phyloP scores from a whole-genome alignment of 2,329 filamentous ascomycete genomes.

The Penicillium palitans region DNA sequence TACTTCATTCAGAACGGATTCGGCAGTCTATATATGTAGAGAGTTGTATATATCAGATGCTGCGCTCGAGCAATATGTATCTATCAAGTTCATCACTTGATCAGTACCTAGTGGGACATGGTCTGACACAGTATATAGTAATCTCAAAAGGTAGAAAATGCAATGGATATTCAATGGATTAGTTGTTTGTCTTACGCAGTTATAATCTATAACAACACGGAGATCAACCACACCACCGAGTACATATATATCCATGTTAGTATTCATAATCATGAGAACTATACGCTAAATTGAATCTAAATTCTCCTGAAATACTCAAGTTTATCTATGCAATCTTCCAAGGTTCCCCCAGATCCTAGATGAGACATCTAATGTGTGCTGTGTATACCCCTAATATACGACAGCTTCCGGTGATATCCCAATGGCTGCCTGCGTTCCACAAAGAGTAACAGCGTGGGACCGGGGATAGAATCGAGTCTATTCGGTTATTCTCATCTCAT shows the following conservation, averaged over 20 bases:
- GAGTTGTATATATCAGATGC: neutral
- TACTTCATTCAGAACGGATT: neutral
- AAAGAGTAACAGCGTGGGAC: neutral
- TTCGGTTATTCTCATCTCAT: neutral
- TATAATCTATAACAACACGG: too few relatives aligned
- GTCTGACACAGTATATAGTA: neutral
- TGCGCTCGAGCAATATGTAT: slow-evolving; percentile 2
- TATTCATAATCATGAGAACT: neutral
- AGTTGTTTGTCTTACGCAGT: neutral
- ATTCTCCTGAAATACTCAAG: neutral
- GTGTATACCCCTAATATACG: neutral
- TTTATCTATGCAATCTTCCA: neutral
- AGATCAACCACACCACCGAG: neutral
- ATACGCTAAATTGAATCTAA: neutral
- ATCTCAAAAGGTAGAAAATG: neutral
- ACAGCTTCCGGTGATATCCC: slow-evolving; percentile 12
- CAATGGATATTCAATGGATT: neutral
- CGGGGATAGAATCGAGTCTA: slow-evolving; percentile 3
- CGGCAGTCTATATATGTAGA: neutral
- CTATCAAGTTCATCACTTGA: neutral
- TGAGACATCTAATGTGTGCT: neutral
- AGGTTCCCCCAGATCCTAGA: neutral
- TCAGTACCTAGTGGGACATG: slow-evolving; percentile 3
- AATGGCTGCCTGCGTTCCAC: slow-evolving; percentile 20
- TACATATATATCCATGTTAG: neutral